phyloP scores from a whole-genome alignment of 1,284 basidiomycete species.

The Ustilago shanxiensis region DNA sequence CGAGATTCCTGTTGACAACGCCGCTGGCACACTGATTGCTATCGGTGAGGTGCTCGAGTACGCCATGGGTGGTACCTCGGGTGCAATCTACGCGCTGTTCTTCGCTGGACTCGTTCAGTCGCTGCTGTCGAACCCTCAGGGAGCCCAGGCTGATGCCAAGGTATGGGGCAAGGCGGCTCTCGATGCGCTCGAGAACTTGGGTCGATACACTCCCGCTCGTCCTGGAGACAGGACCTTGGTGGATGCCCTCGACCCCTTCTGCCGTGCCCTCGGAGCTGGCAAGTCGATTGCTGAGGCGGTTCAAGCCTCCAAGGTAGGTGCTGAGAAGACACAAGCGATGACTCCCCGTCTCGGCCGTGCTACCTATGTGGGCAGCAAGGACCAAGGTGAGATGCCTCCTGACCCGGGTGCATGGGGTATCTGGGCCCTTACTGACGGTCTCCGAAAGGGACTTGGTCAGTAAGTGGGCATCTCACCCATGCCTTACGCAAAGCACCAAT shows the following conservation, averaged over 20 bases:
- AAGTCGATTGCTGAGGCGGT: constrained; percentile 70
- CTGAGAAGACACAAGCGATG: constrained; percentile 74
- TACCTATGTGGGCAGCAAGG: constrained; percentile 72
- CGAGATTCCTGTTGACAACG: constrained; percentile 61
- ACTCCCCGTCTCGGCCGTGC: constrained; percentile 74
- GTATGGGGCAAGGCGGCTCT: constrained; percentile 64
- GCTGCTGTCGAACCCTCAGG: constrained; percentile 52
- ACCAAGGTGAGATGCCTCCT: constrained; percentile 69
- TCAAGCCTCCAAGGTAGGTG: constrained; percentile 72
- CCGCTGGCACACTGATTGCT: constrained; percentile 64
- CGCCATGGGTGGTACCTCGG: constrained; percentile 71
- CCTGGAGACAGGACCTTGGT: constrained; percentile 75
- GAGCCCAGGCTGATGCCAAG: constrained; percentile 50
- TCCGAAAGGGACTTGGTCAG: constrained; percentile 60
- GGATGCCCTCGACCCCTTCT: constrained; percentile 75
- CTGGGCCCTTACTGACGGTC: constrained; percentile 70
- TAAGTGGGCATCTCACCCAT: constrained; percentile 1
- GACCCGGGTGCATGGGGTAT: constrained; percentile 76
- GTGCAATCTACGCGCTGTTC: constrained; percentile 75
- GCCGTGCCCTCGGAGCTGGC: constrained; percentile 68
- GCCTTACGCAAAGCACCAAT: neutral
- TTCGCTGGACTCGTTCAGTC: constrained; percentile 72
- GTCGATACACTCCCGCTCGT: constrained; percentile 74
- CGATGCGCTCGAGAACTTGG: constrained; percentile 64
- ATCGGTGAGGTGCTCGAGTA: constrained; percentile 67